phyloP scores from a whole-genome alignment of 2,329 filamentous ascomycete species.

The Hypoxylon sp. region DNA sequence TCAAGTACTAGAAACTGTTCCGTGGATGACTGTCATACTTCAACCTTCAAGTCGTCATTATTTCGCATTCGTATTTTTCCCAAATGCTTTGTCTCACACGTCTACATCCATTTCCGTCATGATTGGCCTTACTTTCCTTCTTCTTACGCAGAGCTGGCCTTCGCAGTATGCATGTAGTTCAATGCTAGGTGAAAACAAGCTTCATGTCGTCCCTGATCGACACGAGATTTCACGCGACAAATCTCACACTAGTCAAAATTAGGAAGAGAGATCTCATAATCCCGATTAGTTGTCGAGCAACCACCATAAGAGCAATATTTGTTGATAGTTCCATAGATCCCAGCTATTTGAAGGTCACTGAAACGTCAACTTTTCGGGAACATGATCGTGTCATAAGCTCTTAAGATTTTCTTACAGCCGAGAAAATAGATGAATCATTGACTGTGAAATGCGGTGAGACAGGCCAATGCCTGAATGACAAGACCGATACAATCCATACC shows the following conservation, averaged over 20 bases:
- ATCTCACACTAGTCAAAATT: conserved; percentile 13
- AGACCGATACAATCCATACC: not conserved
- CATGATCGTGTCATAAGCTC: not conserved
- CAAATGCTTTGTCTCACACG: conserved; percentile 17
- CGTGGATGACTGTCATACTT: conserved; percentile 3
- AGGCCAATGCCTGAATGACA: not conserved
- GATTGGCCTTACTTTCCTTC: not conserved
- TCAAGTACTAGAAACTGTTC: conserved; percentile 21
- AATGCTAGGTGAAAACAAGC: conserved; percentile 11
- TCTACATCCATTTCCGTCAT: conserved; percentile 21
- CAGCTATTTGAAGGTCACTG: not conserved
- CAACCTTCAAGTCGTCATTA: conserved; percentile 31
- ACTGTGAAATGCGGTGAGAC: not conserved
- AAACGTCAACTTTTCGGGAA: not conserved
- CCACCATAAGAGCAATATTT: too few species aligned
- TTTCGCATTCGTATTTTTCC: conserved; percentile 1
- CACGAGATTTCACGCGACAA: conserved; percentile 9
- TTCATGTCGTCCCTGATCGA: conserved; percentile 27
- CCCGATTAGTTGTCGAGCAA: not conserved
- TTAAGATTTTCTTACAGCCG: not conserved
- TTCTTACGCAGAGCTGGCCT: not conserved
- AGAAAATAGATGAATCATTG: conserved; percentile 15
- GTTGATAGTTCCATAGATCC: too few species aligned
- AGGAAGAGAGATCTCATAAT: conserved; percentile 10
- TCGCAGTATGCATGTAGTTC: conserved; percentile 7